phyloP scores from a whole-genome alignment of 176 grass and related monocot genomes.

The Oryza meridionalis region DNA sequence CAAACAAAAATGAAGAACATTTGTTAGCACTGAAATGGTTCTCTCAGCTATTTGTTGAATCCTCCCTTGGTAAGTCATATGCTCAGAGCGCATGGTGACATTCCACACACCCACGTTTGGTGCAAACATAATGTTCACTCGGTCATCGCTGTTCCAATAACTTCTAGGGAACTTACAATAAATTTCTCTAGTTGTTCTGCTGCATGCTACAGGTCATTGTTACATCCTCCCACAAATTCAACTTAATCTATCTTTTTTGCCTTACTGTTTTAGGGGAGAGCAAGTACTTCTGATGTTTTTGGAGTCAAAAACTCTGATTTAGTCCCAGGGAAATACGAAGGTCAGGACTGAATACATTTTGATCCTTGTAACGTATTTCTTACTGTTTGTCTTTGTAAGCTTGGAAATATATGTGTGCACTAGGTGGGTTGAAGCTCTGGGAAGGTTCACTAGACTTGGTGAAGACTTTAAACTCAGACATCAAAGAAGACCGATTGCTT shows the following conservation, averaged over 20 bases:
- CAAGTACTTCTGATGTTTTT: conserved; percentile 82
- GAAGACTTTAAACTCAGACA: conserved; percentile 62
- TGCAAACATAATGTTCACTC: no score
- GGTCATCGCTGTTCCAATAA: neutral
- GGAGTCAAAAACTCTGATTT: conserved; percentile 86
- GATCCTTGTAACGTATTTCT: conserved; percentile 14
- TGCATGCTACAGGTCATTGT: neutral
- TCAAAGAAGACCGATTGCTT: conserved; percentile 46
- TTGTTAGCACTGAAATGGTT: conserved; percentile 34
- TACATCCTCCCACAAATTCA: neutral
- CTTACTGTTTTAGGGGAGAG: conserved; percentile 67
- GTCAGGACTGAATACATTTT: conserved; percentile 39
- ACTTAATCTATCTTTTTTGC: conserved; percentile 31
- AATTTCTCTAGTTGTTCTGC: conserved; percentile 23
- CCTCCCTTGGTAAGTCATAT: neutral
- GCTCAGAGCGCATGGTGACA: no score
- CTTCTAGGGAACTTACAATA: neutral
- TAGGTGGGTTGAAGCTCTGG: conserved; percentile 96
- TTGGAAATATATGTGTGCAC: conserved; percentile 23
- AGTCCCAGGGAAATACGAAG: conserved; percentile 95
- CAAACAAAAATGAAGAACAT: neutral
- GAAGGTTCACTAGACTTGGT: conserved; percentile 90
- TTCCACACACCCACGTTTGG: no score
- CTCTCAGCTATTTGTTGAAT: neutral
- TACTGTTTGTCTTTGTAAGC: conserved; percentile 9